Base-by-base conservation (phyloP, 768 basidiomycete genomes). In the Hygrocybe coccinea region DNA sequence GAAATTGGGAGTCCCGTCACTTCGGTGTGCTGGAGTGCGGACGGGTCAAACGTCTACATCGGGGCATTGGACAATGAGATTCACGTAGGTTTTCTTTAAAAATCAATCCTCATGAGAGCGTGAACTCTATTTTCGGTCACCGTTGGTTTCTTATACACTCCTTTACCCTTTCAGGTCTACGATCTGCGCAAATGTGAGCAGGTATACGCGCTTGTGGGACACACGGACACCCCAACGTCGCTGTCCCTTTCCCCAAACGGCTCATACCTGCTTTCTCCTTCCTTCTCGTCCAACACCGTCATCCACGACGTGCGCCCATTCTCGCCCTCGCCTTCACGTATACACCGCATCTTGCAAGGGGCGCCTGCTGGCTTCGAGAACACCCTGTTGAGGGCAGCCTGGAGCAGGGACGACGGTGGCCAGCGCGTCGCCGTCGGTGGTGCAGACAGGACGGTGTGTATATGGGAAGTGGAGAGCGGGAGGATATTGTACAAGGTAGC, bases 321-420 rank as follows among this genome's bases (percentile, higher is more conserved):
- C 75, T 91, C 92, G 2, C 85, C 93, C 0, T 83, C 86, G 0
- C 86, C 91, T 2, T 81, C 84, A 22, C 81, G 93, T 37, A 72
- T 94, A 62, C 91, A 97, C 68, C 85, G 93, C 24, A 71, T 83
- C 4, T 76, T 87, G 25, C 82, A 77, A 29, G 97, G 97, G 37
- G 87, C 93, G 0, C 93, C 95, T 3, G 91, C 94, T 6, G 97
- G 97, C 0, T 97, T 97, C 65, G 97, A 99, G 71, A 86, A 88
- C 56, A 82, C 89, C 0, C 74, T 98, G 29, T 69, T 91, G n/a
- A 79, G 83, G 54, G 91, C 83, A 1, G 86, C 89, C 1, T 99
- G 95, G 95, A 91, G 89, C 65, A 83, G 78, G 63, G 85, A 90
- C 52, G 91, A 92, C 59, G 88, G 79, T 43, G 95, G 93, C 0